These are phyloP conservation scores for Cryphonectria parasitica DNA, from an alignment of 2,329 filamentous ascomycete genomes.

Conservation along the genomic window DNA sequence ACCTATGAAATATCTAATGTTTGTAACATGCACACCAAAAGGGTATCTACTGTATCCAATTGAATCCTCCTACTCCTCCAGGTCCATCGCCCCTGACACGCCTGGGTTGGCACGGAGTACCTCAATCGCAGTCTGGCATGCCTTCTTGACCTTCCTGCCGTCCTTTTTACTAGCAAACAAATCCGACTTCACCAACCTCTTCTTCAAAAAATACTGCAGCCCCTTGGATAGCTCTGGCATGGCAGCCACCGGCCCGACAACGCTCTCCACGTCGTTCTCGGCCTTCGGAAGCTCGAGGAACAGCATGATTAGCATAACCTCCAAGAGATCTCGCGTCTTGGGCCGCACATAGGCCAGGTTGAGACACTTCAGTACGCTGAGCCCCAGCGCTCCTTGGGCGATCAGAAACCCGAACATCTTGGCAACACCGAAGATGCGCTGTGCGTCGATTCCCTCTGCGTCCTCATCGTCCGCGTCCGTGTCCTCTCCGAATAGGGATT, in stretches of 20 bases:
- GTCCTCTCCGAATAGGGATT: slow-evolving; percentile 70
- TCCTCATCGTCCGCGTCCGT: slow-evolving; percentile 60
- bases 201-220: slow-evolving; percentile 79
- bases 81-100: slow-evolving; percentile 17
- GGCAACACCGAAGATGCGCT: slow-evolving; percentile 56
- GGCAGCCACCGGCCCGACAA: slow-evolving; percentile 68
- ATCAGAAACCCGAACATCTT: slow-evolving; percentile 59
- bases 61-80: slow-evolving; percentile 9
- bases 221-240: slow-evolving; percentile 72
- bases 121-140: slow-evolving; percentile 48
- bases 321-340: slow-evolving; percentile 77
- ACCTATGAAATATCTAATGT: not conserved
- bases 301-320: slow-evolving; percentile 77
- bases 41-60: not conserved
- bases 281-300: slow-evolving; percentile 61
- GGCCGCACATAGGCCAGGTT: slow-evolving; percentile 78
- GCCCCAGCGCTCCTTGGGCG: slow-evolving; percentile 47
- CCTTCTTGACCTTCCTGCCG: slow-evolving; percentile 51
- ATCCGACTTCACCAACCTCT: slow-evolving; percentile 70
- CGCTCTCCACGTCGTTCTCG: slow-evolving; percentile 53
- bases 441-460: slow-evolving; percentile 51
- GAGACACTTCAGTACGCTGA: slow-evolving; percentile 66
- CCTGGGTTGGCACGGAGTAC: slow-evolving; percentile 39
- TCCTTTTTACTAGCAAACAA: slow-evolving; percentile 54
- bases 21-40: not conserved